A percentile compares a stretch with the other conserved stretches of the same genome.
phyloP scores from a whole-genome alignment of 345 rosid genomes.

The Reutealis trisperma region DNA sequence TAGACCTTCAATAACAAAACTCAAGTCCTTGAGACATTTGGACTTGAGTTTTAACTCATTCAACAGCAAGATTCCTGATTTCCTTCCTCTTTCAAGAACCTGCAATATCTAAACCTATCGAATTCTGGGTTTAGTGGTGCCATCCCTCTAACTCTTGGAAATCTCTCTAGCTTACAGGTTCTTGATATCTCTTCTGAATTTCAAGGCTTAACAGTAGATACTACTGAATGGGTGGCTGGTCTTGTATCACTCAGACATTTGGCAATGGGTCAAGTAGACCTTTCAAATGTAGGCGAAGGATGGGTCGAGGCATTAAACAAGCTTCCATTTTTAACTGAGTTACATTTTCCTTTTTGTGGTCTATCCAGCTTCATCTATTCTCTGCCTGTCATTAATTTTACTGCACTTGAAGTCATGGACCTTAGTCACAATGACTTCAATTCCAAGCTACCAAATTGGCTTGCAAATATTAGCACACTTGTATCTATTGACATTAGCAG shows the following conservation, averaged over 20 bases:
- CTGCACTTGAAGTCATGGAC: conserved; percentile 24
- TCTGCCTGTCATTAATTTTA: conserved; percentile 15
- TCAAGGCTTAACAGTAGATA: conserved; percentile 4
- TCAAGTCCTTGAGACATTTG: conserved; percentile 31
- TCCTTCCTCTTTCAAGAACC: conserved; percentile 32
- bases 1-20: conserved; percentile 34
- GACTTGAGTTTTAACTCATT: conserved; percentile 44
- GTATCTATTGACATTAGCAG: not conserved
- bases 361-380: conserved; percentile 26
- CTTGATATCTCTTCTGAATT: conserved; percentile 34
- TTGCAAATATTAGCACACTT: conserved; percentile 24
- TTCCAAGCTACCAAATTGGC: conserved; percentile 19
- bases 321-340: conserved; percentile 28
- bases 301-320: conserved; percentile 3
- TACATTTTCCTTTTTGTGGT: conserved; percentile 31
- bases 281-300: conserved; percentile 4
- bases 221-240: conserved; percentile 36
- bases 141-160: conserved; percentile 36
- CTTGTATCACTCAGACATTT: conserved; percentile 33
- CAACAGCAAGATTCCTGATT: conserved; percentile 33
- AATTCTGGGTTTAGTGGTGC: conserved; percentile 33
- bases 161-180: conserved; percentile 32
- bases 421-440: conserved; percentile 6
- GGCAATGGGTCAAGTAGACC: not conserved
- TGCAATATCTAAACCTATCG: conserved; percentile 39